These are phyloP conservation scores for Zanthoxylum bungeanum DNA, from an alignment of 345 rosid genomes.

Conservation along the genomic window DNA sequence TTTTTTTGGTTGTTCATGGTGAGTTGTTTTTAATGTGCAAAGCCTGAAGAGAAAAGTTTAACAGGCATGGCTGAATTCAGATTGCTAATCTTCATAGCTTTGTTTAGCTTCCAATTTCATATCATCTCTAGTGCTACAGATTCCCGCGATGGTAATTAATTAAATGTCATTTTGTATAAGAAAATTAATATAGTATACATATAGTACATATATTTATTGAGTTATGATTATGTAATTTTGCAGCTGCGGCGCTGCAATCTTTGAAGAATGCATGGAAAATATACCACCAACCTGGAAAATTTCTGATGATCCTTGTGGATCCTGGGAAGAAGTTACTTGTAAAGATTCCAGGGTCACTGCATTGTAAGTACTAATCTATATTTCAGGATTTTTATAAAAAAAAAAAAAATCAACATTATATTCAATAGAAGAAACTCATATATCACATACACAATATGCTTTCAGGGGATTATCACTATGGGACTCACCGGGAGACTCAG, in stretches of 20 bases:
- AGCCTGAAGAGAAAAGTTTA: not conserved
- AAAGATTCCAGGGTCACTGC: constrained; percentile 68
- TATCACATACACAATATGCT: not conserved
- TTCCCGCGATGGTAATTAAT: constrained; percentile 4
- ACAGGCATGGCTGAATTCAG: constrained; percentile 1
- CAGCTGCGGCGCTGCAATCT: constrained; percentile 78
- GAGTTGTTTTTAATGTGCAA: not conserved
- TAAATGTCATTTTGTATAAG: not conserved
- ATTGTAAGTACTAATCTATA: constrained; percentile 45
- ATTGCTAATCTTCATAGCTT: constrained; percentile 9
- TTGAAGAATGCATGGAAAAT: constrained; percentile 73
- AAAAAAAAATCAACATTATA: not conserved
- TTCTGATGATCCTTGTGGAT: constrained; percentile 77
- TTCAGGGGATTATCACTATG: constrained; percentile 86
- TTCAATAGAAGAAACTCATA: not conserved
- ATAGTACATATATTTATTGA: not conserved
- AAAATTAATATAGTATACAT: no score
- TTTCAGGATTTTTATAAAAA: not conserved
- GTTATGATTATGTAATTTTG: not conserved
- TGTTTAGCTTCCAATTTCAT: not conserved
- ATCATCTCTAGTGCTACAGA: not conserved
- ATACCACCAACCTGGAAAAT: constrained; percentile 73
- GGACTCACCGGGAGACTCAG: constrained; percentile 73
- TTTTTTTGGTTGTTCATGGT: not conserved
- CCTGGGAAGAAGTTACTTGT: constrained; percentile 94